A percentile compares a stretch with the other conserved stretches of the same genome.
Evolutionary conservation across 768 basidiomycete genomes (phyloP).

Genomic region (Calocera viscosa): DNA sequence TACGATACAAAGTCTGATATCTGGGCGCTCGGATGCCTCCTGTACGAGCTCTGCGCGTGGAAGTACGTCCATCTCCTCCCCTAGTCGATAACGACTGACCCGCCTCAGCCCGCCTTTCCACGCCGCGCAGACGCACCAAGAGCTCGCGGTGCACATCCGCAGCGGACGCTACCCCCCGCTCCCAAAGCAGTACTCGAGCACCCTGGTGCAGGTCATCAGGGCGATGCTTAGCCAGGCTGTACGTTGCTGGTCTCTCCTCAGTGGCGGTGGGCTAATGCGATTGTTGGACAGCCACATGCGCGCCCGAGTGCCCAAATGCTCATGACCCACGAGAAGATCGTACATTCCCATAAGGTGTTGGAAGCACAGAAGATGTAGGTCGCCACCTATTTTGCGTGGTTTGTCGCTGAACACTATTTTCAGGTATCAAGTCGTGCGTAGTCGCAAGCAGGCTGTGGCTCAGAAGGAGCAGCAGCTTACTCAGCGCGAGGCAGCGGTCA

Average conservation of each 20-base stretch:
- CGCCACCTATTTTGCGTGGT: background rate
- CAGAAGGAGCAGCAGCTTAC: slow-evolving; percentile 15
- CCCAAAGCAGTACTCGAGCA: slow-evolving; percentile 68
- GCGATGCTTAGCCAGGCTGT: slow-evolving; percentile 81
- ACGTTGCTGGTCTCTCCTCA: slow-evolving; percentile 20
- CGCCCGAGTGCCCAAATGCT: slow-evolving; percentile 71
- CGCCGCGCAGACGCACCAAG: slow-evolving; percentile 79
- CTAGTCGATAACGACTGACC: background rate
- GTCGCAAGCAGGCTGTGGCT: slow-evolving; percentile 35
- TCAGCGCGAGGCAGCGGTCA: slow-evolving; percentile 15
- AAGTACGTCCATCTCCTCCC: slow-evolving; percentile 34
- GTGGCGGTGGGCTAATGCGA: slow-evolving; percentile 1
- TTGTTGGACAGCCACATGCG: slow-evolving; percentile 58
- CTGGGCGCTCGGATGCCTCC: slow-evolving; percentile 94
- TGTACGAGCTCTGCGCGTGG: slow-evolving; percentile 89
- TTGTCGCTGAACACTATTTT: background rate
- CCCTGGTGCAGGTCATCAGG: slow-evolving; percentile 61
- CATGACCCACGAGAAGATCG: slow-evolving; percentile 64
- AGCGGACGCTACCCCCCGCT: slow-evolving; percentile 82
- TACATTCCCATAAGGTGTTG: slow-evolving; percentile 54
- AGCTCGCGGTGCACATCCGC: slow-evolving; percentile 69
- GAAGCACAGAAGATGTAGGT: slow-evolving; percentile 70
- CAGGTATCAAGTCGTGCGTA: slow-evolving; percentile 33
- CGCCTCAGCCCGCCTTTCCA: slow-evolving; percentile 62
- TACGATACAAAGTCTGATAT: slow-evolving; percentile 98